Conservation (phyloP, 2,329 filamentous ascomycete species). For the Botryotinia narcissicola region DNA sequence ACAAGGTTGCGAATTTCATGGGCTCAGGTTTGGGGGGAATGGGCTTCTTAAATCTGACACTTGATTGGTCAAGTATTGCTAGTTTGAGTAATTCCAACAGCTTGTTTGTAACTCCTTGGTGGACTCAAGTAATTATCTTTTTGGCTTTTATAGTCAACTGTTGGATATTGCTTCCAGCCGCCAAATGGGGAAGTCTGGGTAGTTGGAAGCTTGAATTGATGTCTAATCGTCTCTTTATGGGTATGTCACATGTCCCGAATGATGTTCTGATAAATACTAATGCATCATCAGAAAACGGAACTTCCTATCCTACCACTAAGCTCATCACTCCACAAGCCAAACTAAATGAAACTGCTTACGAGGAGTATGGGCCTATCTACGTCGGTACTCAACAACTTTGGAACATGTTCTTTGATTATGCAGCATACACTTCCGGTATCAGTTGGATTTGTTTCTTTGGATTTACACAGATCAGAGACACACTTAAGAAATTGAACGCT, state of each 20-base stretch:
- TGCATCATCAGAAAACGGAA: constrained; percentile 35
- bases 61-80: constrained; percentile 62
- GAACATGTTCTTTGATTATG: constrained; percentile 60
- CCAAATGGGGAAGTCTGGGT: constrained; percentile 56
- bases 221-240: constrained; percentile 55
- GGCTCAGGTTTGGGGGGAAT: constrained; percentile 61
- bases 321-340: constrained; percentile 40
- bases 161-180: constrained; percentile 57
- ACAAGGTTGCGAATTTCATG: constrained; percentile 57
- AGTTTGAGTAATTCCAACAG: constrained; percentile 44
- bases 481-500: constrained; percentile 45
- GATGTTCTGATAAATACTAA: neutral
- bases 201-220: constrained; percentile 53
- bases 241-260: constrained; percentile 31
- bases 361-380: constrained; percentile 53
- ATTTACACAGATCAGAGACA: constrained; percentile 47
- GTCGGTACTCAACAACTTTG: constrained; percentile 57
- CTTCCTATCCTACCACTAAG: constrained; percentile 38
- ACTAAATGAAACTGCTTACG: constrained; percentile 44
- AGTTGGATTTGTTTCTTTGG: constrained; percentile 59
- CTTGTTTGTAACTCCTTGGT: constrained; percentile 56
- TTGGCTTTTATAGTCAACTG: constrained; percentile 53
- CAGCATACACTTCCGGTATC: constrained; percentile 56
- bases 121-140: constrained; percentile 57
- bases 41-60: constrained; percentile 57